A percentile compares a stretch with the other conserved stretches of the same genome.
Conservation (phyloP, 2,329 filamentous ascomycete genomes). For the Diaporthe velutina region DNA sequence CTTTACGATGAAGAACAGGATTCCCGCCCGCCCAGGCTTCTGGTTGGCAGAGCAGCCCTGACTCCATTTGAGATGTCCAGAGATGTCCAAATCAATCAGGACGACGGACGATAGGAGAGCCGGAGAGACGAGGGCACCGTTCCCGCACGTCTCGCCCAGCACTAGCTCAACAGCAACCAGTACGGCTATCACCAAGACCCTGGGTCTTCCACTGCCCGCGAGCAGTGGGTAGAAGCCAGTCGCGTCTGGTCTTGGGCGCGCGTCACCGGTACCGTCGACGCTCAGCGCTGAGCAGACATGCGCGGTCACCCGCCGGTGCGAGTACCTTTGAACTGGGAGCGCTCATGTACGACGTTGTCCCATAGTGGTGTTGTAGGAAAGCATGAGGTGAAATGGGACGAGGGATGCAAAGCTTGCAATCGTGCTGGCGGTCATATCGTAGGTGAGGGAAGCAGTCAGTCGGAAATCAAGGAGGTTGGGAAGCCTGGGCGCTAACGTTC, state of each 20-base stretch:
- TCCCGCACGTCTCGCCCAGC: conserved; percentile 34
- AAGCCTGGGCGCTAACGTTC: background rate
- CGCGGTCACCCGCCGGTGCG: conserved; percentile 35
- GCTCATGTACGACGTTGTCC: conserved; percentile 21
- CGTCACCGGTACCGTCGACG: conserved; percentile 21
- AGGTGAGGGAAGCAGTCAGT: background rate
- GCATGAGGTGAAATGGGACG: background rate
- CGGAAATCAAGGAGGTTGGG: conserved; percentile 29
- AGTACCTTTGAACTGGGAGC: conserved; percentile 36
- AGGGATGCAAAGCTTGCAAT: background rate
- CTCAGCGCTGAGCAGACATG: conserved; percentile 34
- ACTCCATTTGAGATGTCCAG: conserved; percentile 15
- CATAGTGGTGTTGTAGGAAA: background rate
- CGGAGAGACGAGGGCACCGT: conserved; percentile 29
- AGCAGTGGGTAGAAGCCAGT: conserved; percentile 32
- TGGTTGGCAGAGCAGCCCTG: conserved; percentile 32
- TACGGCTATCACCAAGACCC: conserved; percentile 33
- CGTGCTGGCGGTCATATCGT: background rate
- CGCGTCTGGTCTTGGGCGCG: conserved; percentile 26
- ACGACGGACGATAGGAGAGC: conserved; percentile 29
- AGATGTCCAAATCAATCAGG: conserved; percentile 6
- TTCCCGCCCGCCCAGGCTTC: conserved; percentile 31
- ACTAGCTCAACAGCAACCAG: conserved; percentile 28
- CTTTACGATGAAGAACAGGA: conserved; percentile 23
- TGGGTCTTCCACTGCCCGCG: conserved; percentile 30